phyloP scores from a whole-genome alignment of 2,329 filamentous ascomycete species.

The Dactylella cylindrospora region DNA sequence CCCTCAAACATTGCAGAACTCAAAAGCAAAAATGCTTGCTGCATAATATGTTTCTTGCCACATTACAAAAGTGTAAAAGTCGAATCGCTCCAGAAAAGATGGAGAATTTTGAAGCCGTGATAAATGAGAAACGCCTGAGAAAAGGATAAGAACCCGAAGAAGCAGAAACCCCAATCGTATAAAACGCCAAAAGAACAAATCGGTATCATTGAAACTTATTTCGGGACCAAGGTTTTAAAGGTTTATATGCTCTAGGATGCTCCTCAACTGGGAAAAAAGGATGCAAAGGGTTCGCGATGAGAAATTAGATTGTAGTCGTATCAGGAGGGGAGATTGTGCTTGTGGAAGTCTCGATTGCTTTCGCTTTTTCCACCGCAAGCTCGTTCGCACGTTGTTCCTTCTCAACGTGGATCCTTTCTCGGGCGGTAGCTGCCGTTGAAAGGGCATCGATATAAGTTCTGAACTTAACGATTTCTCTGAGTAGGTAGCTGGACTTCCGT shows the following conservation, averaged over 20 bases:
- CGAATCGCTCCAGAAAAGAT: slow-evolving; percentile 5
- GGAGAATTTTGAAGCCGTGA: neutral
- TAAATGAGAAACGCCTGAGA: neutral
- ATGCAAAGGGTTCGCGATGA: neutral
- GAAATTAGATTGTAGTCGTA: neutral
- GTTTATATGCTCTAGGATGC: neutral
- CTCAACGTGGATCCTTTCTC: slow-evolving; percentile 69
- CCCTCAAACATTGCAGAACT: neutral
- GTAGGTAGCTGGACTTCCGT: slow-evolving; percentile 85
- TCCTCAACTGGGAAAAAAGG: neutral
- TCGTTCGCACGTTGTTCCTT: slow-evolving; percentile 33
- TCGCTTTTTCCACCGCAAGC: slow-evolving; percentile 12
- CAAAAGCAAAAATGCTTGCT: slow-evolving; percentile 15
- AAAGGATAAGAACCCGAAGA: neutral
- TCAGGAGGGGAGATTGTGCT: slow-evolving; percentile 16
- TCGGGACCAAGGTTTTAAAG: too few species aligned
- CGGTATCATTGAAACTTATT: too few species aligned
- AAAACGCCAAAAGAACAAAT: neutral
- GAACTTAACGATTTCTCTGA: slow-evolving; percentile 95
- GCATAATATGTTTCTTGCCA: slow-evolving; percentile 9
- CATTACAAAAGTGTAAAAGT: slow-evolving; percentile 17
- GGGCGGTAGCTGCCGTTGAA: slow-evolving; percentile 67
- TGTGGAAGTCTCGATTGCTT: slow-evolving; percentile 1
- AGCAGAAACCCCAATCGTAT: neutral
- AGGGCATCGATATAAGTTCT: slow-evolving; percentile 89